Evolutionary conservation across 345 rosid genomes (phyloP), one percentile per base, ranked within the genome.

Genomic region (Cardamine resedifolia): DNA sequence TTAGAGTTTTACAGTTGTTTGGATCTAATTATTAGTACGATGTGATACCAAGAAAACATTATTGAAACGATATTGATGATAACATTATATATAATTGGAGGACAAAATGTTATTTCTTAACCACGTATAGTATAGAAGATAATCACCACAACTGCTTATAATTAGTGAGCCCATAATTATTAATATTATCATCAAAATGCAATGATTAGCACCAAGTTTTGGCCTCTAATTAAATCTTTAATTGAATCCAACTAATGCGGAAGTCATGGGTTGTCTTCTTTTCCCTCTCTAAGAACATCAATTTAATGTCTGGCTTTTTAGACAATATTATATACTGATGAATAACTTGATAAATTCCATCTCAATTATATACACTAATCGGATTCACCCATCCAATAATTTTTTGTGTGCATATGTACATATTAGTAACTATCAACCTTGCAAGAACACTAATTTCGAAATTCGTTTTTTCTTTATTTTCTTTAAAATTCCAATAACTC

Each of bases 101-200:
- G 56, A 68, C 9, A 51, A 31, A 61, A 28, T 30, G 58, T 49
- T 43, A 52, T 61, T 58, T 60, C 34, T 23, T 31, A 75, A 43
- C n/a, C 49, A 52, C 63, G 33, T 75, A 66, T 55, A 18, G 41
- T 68, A 30, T 59, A 67, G 23, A 65, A 63, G 58, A 56, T 64
- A 56, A 76, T 70, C 62, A 76, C 76, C 71, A 64, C 71, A 76
- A 52, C 57, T 63, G 71, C 62, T 50, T 49, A 48, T 65, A 70
- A 70, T 76, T 70, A 76, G 71, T 64, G 61, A 68, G 20, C 51
- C 58, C 70, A 14, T 61, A 68, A 61, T 75, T 61, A 30, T 68
- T 68, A 53, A 70, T 70, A 76, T 76, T 76, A 76, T 76, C 80
- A 70, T 76, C 66, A 18, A 57, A 64, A 70, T 64, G 58, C 75